Percentiles rank a stretch among this genome's conserved stretches.
Conservation (phyloP, 306 rosid genomes). For the Corylus avellana region DNA sequence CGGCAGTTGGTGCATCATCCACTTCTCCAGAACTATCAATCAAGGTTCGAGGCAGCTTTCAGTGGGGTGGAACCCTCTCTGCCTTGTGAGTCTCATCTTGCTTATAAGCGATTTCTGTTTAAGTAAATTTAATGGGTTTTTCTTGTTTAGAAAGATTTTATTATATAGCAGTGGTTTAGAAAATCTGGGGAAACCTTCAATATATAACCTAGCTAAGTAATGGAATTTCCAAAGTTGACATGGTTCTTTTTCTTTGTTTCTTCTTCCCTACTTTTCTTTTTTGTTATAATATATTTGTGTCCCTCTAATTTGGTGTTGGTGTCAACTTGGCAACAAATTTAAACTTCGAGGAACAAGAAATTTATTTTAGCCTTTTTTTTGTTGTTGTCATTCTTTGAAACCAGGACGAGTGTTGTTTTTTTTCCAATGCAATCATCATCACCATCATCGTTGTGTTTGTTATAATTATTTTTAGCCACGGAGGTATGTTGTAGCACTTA, state of each 20-base stretch:
- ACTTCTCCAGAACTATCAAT: slow-evolving; percentile 12
- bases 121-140: neutral
- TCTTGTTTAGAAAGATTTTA: neutral
- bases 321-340: neutral
- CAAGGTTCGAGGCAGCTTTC: slow-evolving; percentile 31
- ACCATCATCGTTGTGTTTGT: neutral
- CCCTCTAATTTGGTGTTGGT: too few species aligned
- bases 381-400: neutral
- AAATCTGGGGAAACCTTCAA: neutral
- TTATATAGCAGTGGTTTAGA: neutral
- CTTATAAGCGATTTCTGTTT: neutral
- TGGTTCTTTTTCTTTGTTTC: neutral
- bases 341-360: neutral
- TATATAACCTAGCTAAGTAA: neutral
- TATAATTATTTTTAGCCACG: neutral
- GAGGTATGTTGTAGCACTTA: too few species aligned
- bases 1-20: neutral
- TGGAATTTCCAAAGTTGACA: neutral
- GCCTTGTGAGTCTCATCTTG: slow-evolving; percentile 37
- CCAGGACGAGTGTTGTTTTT: neutral
- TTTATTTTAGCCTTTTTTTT: too few species aligned
- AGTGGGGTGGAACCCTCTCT: slow-evolving; percentile 51
- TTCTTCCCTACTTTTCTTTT: neutral
- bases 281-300: too few species aligned
- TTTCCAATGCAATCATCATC: neutral